Evolutionary conservation across 345 rosid genomes (phyloP).

Genomic region (Gossypioides kirkii): DNA sequence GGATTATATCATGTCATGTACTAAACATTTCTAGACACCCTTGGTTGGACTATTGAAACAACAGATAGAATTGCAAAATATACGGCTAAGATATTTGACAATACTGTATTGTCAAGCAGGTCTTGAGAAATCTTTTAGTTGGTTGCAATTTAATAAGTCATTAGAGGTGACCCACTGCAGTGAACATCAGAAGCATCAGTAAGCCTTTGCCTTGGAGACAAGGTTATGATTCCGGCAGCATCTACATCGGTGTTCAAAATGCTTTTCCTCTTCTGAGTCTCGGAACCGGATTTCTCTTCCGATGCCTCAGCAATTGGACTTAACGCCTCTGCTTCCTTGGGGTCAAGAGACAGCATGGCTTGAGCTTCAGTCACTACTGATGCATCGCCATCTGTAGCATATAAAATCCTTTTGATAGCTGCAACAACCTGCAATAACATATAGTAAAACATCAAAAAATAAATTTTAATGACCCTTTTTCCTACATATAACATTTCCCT

Average conservation of each 20-base stretch:
- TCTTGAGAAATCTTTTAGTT: neutral
- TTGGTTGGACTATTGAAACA: constrained; percentile 20
- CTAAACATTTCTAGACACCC: neutral
- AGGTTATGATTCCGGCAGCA: constrained; percentile 53
- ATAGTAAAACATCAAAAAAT: neutral
- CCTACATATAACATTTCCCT: neutral
- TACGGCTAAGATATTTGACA: constrained; percentile 7
- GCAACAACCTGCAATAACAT: constrained; percentile 53
- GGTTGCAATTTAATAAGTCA: constrained; percentile 51
- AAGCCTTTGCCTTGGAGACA: constrained; percentile 83
- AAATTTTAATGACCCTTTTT: neutral
- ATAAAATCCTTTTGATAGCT: constrained; percentile 73
- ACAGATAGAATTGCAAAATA: constrained; percentile 3
- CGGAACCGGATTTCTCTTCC: constrained; percentile 54
- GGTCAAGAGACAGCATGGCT: constrained; percentile 45
- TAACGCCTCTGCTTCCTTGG: constrained; percentile 37
- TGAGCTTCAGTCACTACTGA: constrained; percentile 66
- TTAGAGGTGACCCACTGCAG: constrained; percentile 82
- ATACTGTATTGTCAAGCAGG: constrained; percentile 11
- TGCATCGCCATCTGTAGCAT: constrained; percentile 68
- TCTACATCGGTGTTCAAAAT: constrained; percentile 73
- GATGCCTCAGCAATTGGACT: constrained; percentile 77
- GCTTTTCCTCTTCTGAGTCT: constrained; percentile 71
- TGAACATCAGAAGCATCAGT: constrained; percentile 89
- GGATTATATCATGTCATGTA: neutral